Conservation (phyloP, 441 rosid species). For the Macaranga tanarius region DNA sequence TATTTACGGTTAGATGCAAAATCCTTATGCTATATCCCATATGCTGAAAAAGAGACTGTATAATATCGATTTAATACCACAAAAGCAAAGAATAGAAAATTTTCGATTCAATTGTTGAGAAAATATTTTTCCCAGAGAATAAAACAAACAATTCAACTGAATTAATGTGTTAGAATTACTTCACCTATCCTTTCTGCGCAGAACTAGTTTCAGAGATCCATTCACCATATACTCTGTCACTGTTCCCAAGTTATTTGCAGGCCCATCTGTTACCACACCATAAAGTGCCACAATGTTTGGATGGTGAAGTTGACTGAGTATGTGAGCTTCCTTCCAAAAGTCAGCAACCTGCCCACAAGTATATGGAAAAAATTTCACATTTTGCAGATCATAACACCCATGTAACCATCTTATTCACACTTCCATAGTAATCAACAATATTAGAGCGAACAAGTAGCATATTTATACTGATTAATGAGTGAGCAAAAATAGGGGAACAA, state of each 20-base stretch:
- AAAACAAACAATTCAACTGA: background rate
- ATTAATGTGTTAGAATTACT: background rate
- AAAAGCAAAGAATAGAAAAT: background rate
- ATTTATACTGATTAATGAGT: background rate
- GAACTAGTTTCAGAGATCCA: conserved; percentile 47
- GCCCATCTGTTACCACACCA: conserved; percentile 48
- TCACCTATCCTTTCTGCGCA: conserved; percentile 37
- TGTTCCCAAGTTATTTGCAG: conserved; percentile 34
- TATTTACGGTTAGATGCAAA: background rate
- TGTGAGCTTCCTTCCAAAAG: conserved; percentile 48
- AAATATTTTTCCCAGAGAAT: background rate
- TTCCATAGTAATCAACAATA: background rate
- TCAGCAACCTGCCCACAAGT: conserved; percentile 32
- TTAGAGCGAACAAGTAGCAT: background rate
- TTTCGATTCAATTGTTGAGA: background rate
- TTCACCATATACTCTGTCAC: conserved; percentile 51
- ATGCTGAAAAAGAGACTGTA: background rate
- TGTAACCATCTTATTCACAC: background rate
- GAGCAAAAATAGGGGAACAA: background rate
- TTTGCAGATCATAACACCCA: no score
- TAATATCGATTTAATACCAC: background rate
- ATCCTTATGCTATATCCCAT: background rate
- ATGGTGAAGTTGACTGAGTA: conserved; percentile 45
- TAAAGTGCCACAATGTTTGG: conserved; percentile 49
- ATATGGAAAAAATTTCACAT: background rate